Evolutionary conservation across 2,329 filamentous ascomycete species (phyloP), one percentile per base, ranked within the genome.

Genomic region (Acrocalymma vagum): DNA sequence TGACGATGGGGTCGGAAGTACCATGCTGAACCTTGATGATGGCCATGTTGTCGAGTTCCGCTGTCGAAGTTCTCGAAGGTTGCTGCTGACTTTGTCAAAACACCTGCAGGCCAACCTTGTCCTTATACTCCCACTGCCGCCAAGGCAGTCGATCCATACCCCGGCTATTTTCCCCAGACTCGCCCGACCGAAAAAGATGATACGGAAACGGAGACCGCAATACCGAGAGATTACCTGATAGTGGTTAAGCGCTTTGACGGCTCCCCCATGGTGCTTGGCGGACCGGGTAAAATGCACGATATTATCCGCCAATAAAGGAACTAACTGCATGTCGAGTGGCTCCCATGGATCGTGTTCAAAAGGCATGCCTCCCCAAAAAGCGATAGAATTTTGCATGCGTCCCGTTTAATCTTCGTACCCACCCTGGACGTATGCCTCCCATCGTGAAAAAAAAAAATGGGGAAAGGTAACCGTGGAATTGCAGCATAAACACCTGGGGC

Each of bases 1-100:
- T 72, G 54, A 76, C 60, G 42, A 74, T 61, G 16, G 72, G 72
- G 43, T 75, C 72, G 26, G 69, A 57, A 10, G 53, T 55, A 24
- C 55, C 60, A 51, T 57, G 46, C 31, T 48, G 40, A 39, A 39
- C 39, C 17, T 59, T 58, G 45, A 59, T 22, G 46, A 64, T 42
- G 29, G 42, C 59, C 62, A 66, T 65, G 44, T 34, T 55, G 49
- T 45, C 38, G 52, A 45, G n/a, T n/a, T n/a, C n/a, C n/a, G n/a
- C n/a, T 30, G 34, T 44, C 35, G 28, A 45, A 39, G 37, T 38
- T 38, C 28, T 40, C 34, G 41, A 36, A 34, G 25, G 33, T 36
- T 48, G 44, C 43, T 43, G 39, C 43, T 36, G 32, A 46, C 40
- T 33, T 14, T 42, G 37, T 30, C 43, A 34, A 41, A 42, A 33